Percentiles rank a stretch among this genome's conserved stretches.
Evolutionary conservation across 2,329 filamentous ascomycete species (phyloP).

Genomic region (Ophiocordyceps camponoti-leonardi): DNA sequence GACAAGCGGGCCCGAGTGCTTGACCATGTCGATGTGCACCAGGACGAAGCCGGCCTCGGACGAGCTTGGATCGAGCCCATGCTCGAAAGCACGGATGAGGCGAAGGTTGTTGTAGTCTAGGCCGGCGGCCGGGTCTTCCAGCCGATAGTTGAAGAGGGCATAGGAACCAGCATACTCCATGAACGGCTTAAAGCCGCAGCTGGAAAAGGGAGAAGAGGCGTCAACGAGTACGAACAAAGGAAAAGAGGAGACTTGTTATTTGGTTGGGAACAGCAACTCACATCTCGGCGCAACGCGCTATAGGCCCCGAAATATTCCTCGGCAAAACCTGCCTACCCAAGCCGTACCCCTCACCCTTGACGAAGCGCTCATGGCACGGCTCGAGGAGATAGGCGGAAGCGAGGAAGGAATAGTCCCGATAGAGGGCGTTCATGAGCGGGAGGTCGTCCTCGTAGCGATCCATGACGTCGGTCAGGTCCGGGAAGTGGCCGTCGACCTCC

Average conservation of each 20-base stretch:
- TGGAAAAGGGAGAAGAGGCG: conserved; percentile 5
- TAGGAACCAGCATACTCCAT: conserved; percentile 69
- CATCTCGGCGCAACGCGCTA: conserved; percentile 72
- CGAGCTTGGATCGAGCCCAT: conserved; percentile 68
- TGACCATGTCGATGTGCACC: conserved; percentile 91
- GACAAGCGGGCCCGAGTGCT: conserved; percentile 64
- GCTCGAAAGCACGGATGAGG: conserved; percentile 80
- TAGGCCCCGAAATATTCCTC: conserved; percentile 57
- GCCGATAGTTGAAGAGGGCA: conserved; percentile 51
- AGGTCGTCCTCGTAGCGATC: conserved; percentile 59
- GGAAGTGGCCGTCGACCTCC: conserved; percentile 54
- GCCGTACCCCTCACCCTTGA: conserved; percentile 60
- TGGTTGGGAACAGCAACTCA: conserved; percentile 32
- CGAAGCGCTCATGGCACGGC: conserved; percentile 64
- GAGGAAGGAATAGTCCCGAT: conserved; percentile 83
- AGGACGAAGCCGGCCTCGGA: conserved; percentile 95
- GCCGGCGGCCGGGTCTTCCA: conserved; percentile 35
- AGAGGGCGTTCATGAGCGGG: conserved; percentile 67
- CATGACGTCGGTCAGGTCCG: conserved; percentile 57
- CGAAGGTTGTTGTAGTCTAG: conserved; percentile 54
- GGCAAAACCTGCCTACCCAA: conserved; percentile 60
- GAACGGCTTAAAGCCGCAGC: conserved; percentile 69
- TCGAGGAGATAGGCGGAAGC: conserved; percentile 82
- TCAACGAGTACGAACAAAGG: neutral
- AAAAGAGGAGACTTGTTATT: neutral